A percentile compares a stretch with the other conserved stretches of the same genome.
Evolutionary conservation across 106 monocot species (phyloP).

Genomic region (Acorus gramineus): DNA sequence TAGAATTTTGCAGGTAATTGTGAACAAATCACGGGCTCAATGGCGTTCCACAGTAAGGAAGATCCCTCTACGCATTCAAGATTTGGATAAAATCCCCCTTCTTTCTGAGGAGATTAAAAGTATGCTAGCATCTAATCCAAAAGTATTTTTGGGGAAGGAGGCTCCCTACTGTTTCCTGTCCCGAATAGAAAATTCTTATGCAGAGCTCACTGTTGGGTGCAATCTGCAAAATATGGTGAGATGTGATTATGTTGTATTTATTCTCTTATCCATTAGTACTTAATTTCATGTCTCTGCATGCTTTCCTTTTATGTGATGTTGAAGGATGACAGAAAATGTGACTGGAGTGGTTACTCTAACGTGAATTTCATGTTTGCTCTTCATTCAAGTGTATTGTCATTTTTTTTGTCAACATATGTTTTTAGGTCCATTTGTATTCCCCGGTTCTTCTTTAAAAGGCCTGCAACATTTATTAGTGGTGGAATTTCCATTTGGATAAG

Average conservation of each 20-base stretch:
- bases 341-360: neutral
- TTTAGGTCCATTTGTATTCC: too few relatives aligned
- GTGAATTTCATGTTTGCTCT: neutral
- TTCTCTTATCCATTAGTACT: neutral
- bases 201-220: constrained; percentile 79
- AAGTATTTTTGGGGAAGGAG: constrained; percentile 49
- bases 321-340: neutral
- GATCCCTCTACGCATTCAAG: constrained; percentile 50
- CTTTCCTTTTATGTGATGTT: neutral
- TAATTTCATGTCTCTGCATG: neutral
- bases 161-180: constrained; percentile 85
- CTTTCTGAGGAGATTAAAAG: constrained; percentile 53
- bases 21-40: constrained; percentile 83
- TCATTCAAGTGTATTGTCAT: too few relatives aligned
- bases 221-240: constrained; percentile 68
- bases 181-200: constrained; percentile 53
- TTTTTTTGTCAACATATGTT: too few relatives aligned
- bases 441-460: too few relatives aligned
- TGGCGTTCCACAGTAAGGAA: constrained; percentile 48
- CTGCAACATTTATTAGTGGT: too few relatives aligned
- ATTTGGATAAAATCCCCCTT: constrained; percentile 68
- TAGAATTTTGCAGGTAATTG: constrained; percentile 43
- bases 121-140: constrained; percentile 49
- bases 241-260: too few relatives aligned
- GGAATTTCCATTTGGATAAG: too few relatives aligned